Conservation (phyloP, 2,329 filamentous ascomycete genomes). For the Fonsecaea nubica region DNA sequence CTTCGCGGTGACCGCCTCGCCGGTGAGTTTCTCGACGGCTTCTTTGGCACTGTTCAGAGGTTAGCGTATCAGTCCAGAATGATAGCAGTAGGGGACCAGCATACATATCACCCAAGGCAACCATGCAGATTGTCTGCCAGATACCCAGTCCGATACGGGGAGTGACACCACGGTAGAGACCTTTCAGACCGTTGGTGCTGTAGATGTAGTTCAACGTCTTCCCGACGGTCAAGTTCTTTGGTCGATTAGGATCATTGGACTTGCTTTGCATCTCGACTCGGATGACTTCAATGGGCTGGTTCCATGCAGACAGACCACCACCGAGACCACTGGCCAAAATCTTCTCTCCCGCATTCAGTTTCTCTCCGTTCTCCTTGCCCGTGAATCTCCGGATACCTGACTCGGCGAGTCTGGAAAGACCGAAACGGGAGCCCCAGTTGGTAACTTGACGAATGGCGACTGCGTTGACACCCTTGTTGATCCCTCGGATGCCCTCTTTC, state of each 20-base stretch:
- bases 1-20: conserved; percentile 68
- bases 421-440: conserved; percentile 98
- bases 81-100: conserved; percentile 49
- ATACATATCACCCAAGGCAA: conserved; percentile 96
- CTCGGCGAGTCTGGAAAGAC: conserved; percentile 89
- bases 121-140: conserved; percentile 99
- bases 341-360: conserved; percentile 83
- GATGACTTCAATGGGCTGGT: conserved; percentile 99
- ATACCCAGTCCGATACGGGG: conserved; percentile 93
- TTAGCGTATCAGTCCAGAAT: conserved; percentile 37
- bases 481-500: conserved; percentile 88
- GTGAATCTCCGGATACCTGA: conserved; percentile 79
- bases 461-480: conserved; percentile 98
- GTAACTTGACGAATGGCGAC: conserved; percentile 99
- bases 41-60: conserved; percentile 64
- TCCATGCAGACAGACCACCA: conserved; percentile 96
- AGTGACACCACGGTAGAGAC: conserved; percentile 92
- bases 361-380: conserved; percentile 79
- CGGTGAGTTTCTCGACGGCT: conserved; percentile 68
- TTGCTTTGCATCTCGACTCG: conserved; percentile 99
- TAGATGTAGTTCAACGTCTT: conserved; percentile 88
- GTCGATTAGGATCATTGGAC: conserved; percentile 94
- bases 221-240: conserved; percentile 97
- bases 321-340: conserved; percentile 83
- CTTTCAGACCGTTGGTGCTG: conserved; percentile 81